Evolutionary conservation across 164 flowering plant species (phyloP).

Genomic region (Magnolia kwangsiensis): DNA sequence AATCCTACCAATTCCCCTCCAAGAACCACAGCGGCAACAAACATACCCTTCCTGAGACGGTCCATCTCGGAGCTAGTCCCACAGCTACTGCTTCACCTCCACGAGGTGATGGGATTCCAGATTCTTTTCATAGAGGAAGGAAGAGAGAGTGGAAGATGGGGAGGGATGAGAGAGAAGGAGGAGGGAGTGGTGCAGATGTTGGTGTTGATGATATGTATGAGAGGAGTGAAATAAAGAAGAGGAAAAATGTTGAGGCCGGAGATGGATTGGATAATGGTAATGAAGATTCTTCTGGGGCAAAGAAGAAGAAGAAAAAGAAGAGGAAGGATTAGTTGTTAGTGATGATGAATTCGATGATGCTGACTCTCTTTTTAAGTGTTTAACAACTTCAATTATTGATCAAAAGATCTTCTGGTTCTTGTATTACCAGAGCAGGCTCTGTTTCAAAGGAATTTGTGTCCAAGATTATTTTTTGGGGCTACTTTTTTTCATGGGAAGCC

Average conservation of each 20-base stretch:
- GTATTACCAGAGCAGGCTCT: neutral
- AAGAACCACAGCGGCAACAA: neutral
- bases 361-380: neutral
- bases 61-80: neutral
- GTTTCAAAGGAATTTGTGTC: neutral
- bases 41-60: neutral
- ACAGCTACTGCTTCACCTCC: neutral
- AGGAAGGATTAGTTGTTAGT: slow-evolving; percentile 5
- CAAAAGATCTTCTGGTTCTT: neutral
- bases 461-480: neutral
- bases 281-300: neutral
- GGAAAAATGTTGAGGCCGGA: neutral
- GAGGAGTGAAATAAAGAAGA: slow-evolving; percentile 5
- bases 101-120: neutral
- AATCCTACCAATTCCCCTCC: neutral
- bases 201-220: neutral
- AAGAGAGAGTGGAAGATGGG: slow-evolving; percentile 8
- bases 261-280: slow-evolving; percentile 1
- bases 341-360: neutral
- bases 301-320: slow-evolving; percentile 14
- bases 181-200: neutral
- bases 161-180: neutral
- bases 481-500: neutral
- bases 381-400: neutral
- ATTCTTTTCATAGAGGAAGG: neutral